Evolutionary conservation across 129 eudicot genomes (phyloP), one percentile per base, ranked within the genome.

Genomic region (Flaveria bidentis): DNA sequence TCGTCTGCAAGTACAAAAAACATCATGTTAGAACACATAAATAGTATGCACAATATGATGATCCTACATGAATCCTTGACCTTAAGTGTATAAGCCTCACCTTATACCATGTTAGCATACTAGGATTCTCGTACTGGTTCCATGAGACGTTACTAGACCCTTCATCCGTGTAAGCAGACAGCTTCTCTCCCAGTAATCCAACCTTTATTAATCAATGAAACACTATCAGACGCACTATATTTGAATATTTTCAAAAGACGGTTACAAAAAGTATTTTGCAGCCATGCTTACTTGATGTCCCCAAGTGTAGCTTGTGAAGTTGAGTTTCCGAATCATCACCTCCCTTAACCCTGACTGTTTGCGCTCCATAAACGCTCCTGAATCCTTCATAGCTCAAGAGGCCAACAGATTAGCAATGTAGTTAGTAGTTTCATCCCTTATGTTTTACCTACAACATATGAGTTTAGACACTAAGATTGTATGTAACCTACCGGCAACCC

Each of bases 101-200:
- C 98, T 90, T 92, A 18, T 92, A 92, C 98, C 98, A 92, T 81
- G 88, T 88, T 13, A 90, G 82, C 16, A 84, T 82, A 65, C 73
- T 71, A 67, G 82, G 49, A 75, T 83, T 60, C 0, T 79, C 18
- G 63, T 57, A 83, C 13, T 30, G 73, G 70, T 72, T 84, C 98
- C 98, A 92, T 52, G 84, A 70, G 41, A 72, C 85, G 3, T 61
- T 44, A 39, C 65, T 78, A n/a, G 87, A 83, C 47, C 89, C 94
- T 67, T 75, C 71, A 1, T 56, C 81, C 22, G 89, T 76, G 81
- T 84, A 90, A 70, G 84, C 49, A 16, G 84, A 79, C 52, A 83
- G 61, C 51, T 74, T 88, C 79, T 90, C 98, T n/a, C 98, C 98
- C 9, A 56, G 33, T 82, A 92, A 80, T 75, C 96, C 95, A 55